phyloP scores from a whole-genome alignment of 257 asterid species.

The Solanum dulcamara region DNA sequence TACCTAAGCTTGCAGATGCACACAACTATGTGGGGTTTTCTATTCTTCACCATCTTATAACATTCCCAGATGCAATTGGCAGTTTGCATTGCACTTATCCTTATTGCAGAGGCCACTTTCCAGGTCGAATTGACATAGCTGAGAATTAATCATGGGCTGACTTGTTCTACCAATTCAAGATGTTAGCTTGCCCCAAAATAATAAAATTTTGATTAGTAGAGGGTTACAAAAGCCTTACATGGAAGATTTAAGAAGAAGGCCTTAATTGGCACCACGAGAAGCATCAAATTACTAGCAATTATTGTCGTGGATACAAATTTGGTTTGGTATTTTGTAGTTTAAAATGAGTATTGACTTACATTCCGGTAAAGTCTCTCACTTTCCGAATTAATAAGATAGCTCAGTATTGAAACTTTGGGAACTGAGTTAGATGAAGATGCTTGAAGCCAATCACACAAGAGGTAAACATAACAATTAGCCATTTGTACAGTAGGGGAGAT shows the following conservation, averaged over 20 bases:
- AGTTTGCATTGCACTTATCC: not conserved
- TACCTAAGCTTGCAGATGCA: not conserved
- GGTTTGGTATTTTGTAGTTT: not conserved
- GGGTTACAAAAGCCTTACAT: not conserved
- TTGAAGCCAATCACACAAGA: not conserved
- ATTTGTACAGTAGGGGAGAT: not conserved
- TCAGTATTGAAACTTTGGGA: not conserved
- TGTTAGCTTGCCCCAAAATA: not conserved
- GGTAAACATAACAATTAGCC: not conserved
- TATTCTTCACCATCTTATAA: not conserved
- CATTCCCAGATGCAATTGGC: not conserved
- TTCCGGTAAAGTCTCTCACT: not conserved
- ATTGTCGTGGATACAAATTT: not conserved
- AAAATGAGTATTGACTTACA: not conserved
- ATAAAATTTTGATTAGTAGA: not conserved
- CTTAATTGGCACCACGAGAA: not conserved
- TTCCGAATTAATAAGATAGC: not conserved
- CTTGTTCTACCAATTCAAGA: not conserved
- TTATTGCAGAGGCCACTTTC: not conserved
- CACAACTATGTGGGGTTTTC: not conserved
- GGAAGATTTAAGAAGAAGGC: not conserved
- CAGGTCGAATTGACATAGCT: not conserved
- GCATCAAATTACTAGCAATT: not conserved
- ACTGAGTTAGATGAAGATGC: not conserved
- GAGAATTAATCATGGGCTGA: not conserved